Base-by-base conservation (phyloP, 306 rosid genomes). In the Aeschynomene evenia region DNA sequence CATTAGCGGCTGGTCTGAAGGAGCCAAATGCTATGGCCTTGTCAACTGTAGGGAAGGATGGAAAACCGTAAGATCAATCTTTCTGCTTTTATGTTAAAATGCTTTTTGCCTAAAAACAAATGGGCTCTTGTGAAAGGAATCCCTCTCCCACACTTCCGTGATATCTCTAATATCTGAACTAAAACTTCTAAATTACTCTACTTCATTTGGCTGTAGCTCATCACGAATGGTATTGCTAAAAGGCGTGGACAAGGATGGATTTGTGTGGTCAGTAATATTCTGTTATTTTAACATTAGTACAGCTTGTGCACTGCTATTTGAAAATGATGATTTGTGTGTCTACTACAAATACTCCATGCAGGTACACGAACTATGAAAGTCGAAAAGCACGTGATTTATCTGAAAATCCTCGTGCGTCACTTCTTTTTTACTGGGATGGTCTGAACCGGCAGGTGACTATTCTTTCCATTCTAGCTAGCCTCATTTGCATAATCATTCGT, bases 21-120 rank as follows among this genome's bases (percentile, higher is more conserved):
- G 99, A 94, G 81, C 97, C 97, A 77, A 94, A 94, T 84, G 99
- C 99, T 15, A 87, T 94, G 99, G 88, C 95, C 34, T 83, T 91
- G 84, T 87, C 99, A 62, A 94, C 99, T 50, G 95, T 80, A 74
- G 82, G 95, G 70, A 87, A 85, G 82, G 79, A 84, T 56, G 95
- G 91, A 78, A 87, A 89, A 77, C 88, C 86, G 97, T 94, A 83
- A 85, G 81, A 70, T 71, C 49, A 63, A 43, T 61, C 51, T 77
- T 77, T 52, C 49, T 63, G 14, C 45, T 54, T 49, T 75, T 54
- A 69, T 82, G 60, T 75, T 59, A 72, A 61, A 78, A 49, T 65
- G 23, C 9, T 31, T 21, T 53, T 55, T 57, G 22, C 28, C 75
- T 65, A 26, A 49, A n/a, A 43, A 43, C 49, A 11, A 6, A 28